These are phyloP conservation scores for Kluyveromyces lactis DNA, from an alignment of 805 yeast species.

Conservation along the genomic window DNA sequence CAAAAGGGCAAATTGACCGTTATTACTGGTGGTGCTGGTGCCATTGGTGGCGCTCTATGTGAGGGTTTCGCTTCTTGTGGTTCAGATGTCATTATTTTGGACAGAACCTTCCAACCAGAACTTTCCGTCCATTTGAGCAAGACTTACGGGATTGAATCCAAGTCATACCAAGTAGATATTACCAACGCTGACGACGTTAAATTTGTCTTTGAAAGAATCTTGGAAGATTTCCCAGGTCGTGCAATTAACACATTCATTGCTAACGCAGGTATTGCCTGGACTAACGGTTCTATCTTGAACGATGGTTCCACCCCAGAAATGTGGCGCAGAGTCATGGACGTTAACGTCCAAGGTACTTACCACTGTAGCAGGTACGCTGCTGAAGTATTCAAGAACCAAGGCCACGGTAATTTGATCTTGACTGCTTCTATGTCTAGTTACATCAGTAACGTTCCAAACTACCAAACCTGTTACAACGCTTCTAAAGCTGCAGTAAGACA, in stretches of 20 bases:
- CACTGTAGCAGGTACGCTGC: conserved; percentile 74
- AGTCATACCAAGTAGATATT: conserved; percentile 40
- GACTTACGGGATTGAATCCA: conserved; percentile 51
- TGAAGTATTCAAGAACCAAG: conserved; percentile 59
- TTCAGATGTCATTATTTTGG: conserved; percentile 34
- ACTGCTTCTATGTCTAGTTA: conserved; percentile 89
- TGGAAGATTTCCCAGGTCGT: conserved; percentile 57
- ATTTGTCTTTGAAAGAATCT: conserved; percentile 31
- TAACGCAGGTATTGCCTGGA: conserved; percentile 90
- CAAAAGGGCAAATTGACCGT: conserved; percentile 76
- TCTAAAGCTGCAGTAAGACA: conserved; percentile 84
- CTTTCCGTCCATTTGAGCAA: conserved; percentile 14
- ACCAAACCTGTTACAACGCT: conserved; percentile 82
- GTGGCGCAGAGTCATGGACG: conserved; percentile 66
- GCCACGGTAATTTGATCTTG: conserved; percentile 45
- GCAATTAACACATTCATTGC: conserved; percentile 78
- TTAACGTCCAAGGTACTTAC: conserved; percentile 74
- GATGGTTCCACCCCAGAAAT: conserved; percentile 35
- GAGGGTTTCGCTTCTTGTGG: conserved; percentile 83
- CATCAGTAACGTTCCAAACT: conserved; percentile 78
- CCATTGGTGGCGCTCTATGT: conserved; percentile 76
- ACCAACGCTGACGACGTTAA: conserved; percentile 22
- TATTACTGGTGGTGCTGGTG: conserved; percentile 78
- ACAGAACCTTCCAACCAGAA: conserved; percentile 12
- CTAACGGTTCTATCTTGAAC: conserved; percentile 46